These are phyloP conservation scores for Mortierella claussenii DNA, from an alignment of 192 early-diverging fungal genomes.

Conservation along the genomic window DNA sequence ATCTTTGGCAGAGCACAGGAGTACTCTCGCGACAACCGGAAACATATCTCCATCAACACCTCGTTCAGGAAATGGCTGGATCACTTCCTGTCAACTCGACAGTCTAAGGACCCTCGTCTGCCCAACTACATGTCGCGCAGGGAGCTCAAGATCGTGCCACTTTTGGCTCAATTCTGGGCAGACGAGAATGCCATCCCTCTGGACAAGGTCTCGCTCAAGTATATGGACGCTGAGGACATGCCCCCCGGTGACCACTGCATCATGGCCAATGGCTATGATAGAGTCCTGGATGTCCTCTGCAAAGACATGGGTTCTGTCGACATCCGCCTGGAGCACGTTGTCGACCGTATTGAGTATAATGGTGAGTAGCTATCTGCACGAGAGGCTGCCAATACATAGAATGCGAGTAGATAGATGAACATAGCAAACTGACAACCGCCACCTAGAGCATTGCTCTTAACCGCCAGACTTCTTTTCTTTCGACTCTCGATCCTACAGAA, in stretches of 20 bases:
- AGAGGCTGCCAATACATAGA: neutral
- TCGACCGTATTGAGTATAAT: slow-evolving; percentile 45
- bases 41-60: slow-evolving; percentile 20
- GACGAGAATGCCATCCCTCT: slow-evolving; percentile 46
- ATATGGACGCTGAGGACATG: slow-evolving; percentile 52
- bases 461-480: slow-evolving; percentile 27
- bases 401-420: slow-evolving; percentile 14
- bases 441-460: slow-evolving; percentile 36
- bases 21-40: slow-evolving; percentile 22
- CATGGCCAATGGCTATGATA: slow-evolving; percentile 45
- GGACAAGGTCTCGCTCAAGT: slow-evolving; percentile 52
- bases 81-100: slow-evolving; percentile 25
- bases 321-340: slow-evolving; percentile 47
- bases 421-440: slow-evolving; percentile 18
- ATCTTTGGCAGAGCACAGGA: slow-evolving; percentile 38
- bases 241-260: slow-evolving; percentile 52
- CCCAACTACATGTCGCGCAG: slow-evolving; percentile 37
- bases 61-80: slow-evolving; percentile 42
- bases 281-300: slow-evolving; percentile 29
- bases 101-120: slow-evolving; percentile 9
- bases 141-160: slow-evolving; percentile 26
- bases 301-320: slow-evolving; percentile 32
- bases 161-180: slow-evolving; percentile 44
- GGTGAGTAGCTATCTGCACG: slow-evolving; percentile 30
- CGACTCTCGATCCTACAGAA: slow-evolving; percentile 15